These are phyloP conservation scores for Umbellularia californica DNA, from an alignment of 164 flowering plant species.

Conservation along the genomic window DNA sequence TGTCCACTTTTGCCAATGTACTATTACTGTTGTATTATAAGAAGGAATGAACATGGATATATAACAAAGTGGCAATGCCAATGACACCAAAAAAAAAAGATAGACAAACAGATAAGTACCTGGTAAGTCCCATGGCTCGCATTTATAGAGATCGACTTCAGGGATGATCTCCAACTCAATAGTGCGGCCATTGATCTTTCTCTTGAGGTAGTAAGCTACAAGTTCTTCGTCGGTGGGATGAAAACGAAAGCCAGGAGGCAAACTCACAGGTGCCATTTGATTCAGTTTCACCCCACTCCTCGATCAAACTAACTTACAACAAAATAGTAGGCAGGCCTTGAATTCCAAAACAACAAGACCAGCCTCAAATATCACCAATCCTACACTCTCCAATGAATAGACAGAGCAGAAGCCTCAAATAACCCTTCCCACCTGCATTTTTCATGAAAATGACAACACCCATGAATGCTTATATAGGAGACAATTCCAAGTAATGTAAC, in stretches of 20 bases:
- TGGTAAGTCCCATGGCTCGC: constrained; percentile 27
- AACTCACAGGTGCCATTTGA: constrained; percentile 26
- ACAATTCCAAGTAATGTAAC: too few species aligned
- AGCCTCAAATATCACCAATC: constrained; percentile 11
- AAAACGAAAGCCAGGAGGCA: constrained; percentile 36
- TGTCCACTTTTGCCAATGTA: too few species aligned
- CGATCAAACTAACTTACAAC: neutral
- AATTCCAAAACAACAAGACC: constrained; percentile 2
- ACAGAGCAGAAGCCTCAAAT: too few species aligned
- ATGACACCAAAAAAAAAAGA: too few species aligned
- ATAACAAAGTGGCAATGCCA: too few species aligned
- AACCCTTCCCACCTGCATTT: too few species aligned
- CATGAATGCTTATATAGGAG: too few species aligned
- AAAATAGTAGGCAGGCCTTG: constrained; percentile 1
- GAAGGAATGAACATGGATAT: too few species aligned
- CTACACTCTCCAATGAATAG: neutral
- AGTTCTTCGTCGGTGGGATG: constrained; percentile 29
- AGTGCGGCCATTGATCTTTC: constrained; percentile 26
- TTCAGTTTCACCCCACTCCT: neutral
- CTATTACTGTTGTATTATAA: too few species aligned
- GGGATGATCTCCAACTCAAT: constrained; percentile 35
- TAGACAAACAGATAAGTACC: constrained; percentile 5
- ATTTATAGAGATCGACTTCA: constrained; percentile 4
- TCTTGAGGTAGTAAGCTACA: constrained; percentile 18
- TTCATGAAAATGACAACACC: too few species aligned